phyloP scores from a whole-genome alignment of 2,329 filamentous ascomycete species.

The Ceratocystis papillata region DNA sequence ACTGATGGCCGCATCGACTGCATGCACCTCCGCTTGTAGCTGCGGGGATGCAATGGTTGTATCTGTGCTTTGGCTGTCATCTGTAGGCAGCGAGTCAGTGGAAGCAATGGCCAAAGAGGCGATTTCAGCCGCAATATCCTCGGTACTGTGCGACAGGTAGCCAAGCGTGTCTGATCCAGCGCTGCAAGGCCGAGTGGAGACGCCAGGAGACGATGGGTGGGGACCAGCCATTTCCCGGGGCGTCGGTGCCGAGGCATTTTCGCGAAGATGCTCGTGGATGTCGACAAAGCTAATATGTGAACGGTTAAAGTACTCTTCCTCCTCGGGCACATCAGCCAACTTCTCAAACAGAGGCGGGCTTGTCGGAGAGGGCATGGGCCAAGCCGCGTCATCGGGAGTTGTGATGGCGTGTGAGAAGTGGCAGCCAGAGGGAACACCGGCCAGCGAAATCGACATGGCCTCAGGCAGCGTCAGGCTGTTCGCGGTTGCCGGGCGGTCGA shows the following conservation, averaged over 20 bases:
- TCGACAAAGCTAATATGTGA: conserved; percentile 39
- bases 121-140: conserved; percentile 29
- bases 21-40: not conserved
- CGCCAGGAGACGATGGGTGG: conserved; percentile 27
- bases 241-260: conserved; percentile 46
- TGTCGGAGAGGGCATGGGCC: conserved; percentile 36
- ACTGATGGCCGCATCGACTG: not conserved
- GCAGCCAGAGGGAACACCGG: conserved; percentile 28
- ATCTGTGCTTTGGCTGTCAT: conserved; percentile 4
- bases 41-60: not conserved
- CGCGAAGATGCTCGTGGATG: conserved; percentile 43
- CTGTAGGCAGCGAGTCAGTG: not conserved
- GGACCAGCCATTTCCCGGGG: conserved; percentile 32
- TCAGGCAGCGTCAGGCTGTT: conserved; percentile 38
- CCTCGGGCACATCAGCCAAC: conserved; percentile 51
- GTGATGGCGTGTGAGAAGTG: conserved; percentile 37
- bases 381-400: conserved; percentile 36
- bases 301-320: conserved; percentile 43
- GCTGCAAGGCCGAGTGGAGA: conserved; percentile 34
- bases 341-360: conserved; percentile 34
- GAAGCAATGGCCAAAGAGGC: not conserved
- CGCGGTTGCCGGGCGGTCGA: conserved; percentile 39
- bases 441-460: conserved; percentile 31
- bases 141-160: conserved; percentile 22
- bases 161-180: conserved; percentile 45